These are phyloP conservation scores for Collybia sordida DNA, from an alignment of 768 basidiomycete genomes.

Conservation along the genomic window DNA sequence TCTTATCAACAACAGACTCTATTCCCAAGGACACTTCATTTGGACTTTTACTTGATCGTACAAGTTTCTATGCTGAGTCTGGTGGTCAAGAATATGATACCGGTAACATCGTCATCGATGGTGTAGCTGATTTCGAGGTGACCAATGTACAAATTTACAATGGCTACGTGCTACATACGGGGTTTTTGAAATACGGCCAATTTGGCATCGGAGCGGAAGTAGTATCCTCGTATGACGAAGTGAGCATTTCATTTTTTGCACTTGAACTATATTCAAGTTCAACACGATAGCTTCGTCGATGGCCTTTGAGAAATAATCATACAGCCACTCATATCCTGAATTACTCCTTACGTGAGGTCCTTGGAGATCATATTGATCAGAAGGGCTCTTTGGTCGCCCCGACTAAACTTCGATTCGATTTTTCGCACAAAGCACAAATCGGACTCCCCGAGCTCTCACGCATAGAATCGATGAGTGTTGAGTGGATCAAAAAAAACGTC, in stretches of 20 bases:
- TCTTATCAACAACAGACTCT: slow-evolving; percentile 62
- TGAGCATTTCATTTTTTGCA: slow-evolving; percentile 24
- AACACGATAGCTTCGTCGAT: slow-evolving; percentile 70
- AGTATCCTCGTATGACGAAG: slow-evolving; percentile 91
- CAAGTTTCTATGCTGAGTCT: slow-evolving; percentile 96
- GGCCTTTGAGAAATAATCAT: slow-evolving; percentile 97
- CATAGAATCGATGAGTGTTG: slow-evolving; percentile 81
- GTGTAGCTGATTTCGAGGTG: slow-evolving; percentile 89
- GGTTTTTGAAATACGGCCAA: slow-evolving; percentile 84
- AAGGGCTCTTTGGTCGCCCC: slow-evolving; percentile 97
- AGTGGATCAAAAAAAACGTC: slow-evolving; percentile 91
- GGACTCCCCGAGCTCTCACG: slow-evolving; percentile 70
- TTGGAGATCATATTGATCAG: slow-evolving; percentile 98
- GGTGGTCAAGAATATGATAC: slow-evolving; percentile 98
- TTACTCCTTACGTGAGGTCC: slow-evolving; percentile 85
- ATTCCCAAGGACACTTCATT: slow-evolving; percentile 70
- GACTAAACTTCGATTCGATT: slow-evolving; percentile 95
- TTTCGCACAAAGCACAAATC: slow-evolving; percentile 93
- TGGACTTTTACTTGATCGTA: slow-evolving; percentile 87
- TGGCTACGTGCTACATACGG: slow-evolving; percentile 94
- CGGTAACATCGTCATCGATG: slow-evolving; percentile 92
- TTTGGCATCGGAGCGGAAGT: slow-evolving; percentile 79
- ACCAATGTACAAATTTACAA: slow-evolving; percentile 91
- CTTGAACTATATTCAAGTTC: background rate
- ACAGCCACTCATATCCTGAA: slow-evolving; percentile 99